Conservation (phyloP, 1,139 yeast genomes). For the Hyphopichia pseudoburtonii region DNA sequence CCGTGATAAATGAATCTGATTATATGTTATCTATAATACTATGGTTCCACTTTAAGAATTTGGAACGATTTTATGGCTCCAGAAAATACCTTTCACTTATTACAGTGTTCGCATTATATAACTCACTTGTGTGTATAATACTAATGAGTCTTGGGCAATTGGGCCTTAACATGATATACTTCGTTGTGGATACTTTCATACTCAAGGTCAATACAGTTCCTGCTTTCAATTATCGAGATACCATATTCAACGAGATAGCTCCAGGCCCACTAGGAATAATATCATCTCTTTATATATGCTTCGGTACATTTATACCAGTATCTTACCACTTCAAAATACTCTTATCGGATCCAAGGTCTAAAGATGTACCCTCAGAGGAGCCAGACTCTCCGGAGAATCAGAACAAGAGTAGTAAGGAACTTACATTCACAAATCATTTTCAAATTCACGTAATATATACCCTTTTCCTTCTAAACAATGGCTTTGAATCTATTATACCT, state of each 20-base stretch:
- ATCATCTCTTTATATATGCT: slow-evolving; percentile 59
- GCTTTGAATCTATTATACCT: slow-evolving; percentile 49
- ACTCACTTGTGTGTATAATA: slow-evolving; percentile 31
- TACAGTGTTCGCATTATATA: slow-evolving; percentile 33
- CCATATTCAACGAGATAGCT: slow-evolving; percentile 35
- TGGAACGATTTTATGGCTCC: slow-evolving; percentile 68
- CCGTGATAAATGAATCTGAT: slow-evolving; percentile 67
- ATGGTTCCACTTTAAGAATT: slow-evolving; percentile 57
- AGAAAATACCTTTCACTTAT: slow-evolving; percentile 50
- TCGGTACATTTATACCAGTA: slow-evolving; percentile 57
- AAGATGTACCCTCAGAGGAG: slow-evolving; percentile 4
- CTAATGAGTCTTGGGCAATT: slow-evolving; percentile 42
- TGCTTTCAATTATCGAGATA: slow-evolving; percentile 20
- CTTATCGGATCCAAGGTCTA: slow-evolving; percentile 23
- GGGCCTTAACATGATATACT: slow-evolving; percentile 30
- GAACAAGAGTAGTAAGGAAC: slow-evolving; percentile 14
- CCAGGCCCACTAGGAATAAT: slow-evolving; percentile 69
- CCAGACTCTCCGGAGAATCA: slow-evolving; percentile 10
- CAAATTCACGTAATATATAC: slow-evolving; percentile 53
- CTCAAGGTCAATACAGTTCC: slow-evolving; percentile 10
- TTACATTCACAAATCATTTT: slow-evolving; percentile 56
- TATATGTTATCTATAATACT: slow-evolving; percentile 52
- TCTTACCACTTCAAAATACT: slow-evolving; percentile 58
- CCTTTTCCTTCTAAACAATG: slow-evolving; percentile 55
- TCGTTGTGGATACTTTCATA: slow-evolving; percentile 14